Evolutionary conservation across 768 basidiomycete genomes (phyloP), one percentile per base, ranked within the genome.

Genomic region (Hygrophorus pudorinus): DNA sequence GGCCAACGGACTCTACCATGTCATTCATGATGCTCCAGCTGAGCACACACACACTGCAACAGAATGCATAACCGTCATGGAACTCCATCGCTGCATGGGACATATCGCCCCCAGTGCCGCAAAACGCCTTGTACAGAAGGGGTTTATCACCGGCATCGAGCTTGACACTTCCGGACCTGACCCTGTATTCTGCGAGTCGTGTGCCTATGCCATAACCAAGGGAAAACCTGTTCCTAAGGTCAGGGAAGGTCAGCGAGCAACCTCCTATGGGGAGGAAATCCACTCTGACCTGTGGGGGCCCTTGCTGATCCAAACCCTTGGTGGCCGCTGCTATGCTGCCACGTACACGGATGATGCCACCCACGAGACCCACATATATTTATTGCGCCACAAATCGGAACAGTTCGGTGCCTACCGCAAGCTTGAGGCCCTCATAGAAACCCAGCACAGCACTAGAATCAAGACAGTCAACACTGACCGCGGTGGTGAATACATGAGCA

Each of bases 231-330:
- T 65, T 44, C 53, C 65, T 0, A 49, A 62, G 41, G 58, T 59
- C 8, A 48, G 58, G 1, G 36, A 56, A n/a, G 58, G 59, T 1
- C 52, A 62, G 3, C 51, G 53, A 2, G 57, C 63, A 0, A 51
- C 41, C 1, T 50, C 47, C 1, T 59, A 71, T 47, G 62, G 68
- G 9, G 61, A 62, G 1, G 56, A 64, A 17, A 45, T 73, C 9
- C 62, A 70, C 46, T 51, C 57, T 2, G 66, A 76, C 47, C 33
- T 74, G 0, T 75, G 73, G 70, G 72, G 71, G 11, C 72, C 68
- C 4, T 59, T 67, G 0, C 59, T 55, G 0, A 51, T 64, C 0
- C 34, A 44, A 10, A 63, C 46, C 0, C 45, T 56, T 1, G 54
- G 57, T 0, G 58, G 62, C 20, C 44, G 53, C 3, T 18, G 34